Evolutionary conservation across 208 protist species (phyloP).

Genomic region (Plasmodiophora brassicae): DNA sequence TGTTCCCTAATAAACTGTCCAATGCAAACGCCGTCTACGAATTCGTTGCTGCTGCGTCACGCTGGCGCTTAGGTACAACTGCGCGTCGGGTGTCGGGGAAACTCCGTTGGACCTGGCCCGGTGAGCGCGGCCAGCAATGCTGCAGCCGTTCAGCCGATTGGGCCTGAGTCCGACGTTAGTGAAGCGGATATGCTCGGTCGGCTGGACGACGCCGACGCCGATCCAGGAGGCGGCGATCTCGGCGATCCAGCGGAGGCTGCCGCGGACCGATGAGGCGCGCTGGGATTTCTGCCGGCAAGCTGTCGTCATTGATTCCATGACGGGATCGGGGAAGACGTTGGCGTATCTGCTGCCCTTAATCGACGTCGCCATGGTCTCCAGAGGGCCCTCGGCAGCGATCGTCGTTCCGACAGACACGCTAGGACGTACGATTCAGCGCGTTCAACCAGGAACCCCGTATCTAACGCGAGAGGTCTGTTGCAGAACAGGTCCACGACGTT

Average conservation of each 20-base stretch:
- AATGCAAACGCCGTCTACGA: too few species aligned
- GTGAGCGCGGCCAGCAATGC: too few species aligned
- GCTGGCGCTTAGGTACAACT: too few species aligned
- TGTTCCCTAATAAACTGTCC: too few species aligned
- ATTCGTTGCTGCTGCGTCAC: too few species aligned
- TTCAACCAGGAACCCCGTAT: too few species aligned
- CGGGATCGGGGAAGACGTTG: constrained; percentile 35
- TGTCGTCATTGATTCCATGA: neutral
- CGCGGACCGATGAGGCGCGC: neutral
- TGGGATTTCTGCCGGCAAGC: neutral
- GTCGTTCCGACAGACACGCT: neutral
- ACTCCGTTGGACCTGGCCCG: too few species aligned
- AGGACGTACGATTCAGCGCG: neutral
- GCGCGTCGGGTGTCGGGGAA: too few species aligned
- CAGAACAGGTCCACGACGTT: neutral
- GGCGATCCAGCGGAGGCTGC: neutral
- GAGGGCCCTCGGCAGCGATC: neutral
- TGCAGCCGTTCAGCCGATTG: neutral
- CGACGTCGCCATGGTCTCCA: neutral
- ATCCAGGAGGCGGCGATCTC: neutral
- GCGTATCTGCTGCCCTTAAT: constrained; percentile 34
- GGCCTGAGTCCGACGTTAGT: neutral
- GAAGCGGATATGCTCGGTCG: neutral
- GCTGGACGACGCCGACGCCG: neutral
- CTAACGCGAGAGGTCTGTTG: too few species aligned